These are phyloP conservation scores for Blastobotrys apis DNA, from an alignment of 1,139 yeast genomes.

Conservation along the genomic window DNA sequence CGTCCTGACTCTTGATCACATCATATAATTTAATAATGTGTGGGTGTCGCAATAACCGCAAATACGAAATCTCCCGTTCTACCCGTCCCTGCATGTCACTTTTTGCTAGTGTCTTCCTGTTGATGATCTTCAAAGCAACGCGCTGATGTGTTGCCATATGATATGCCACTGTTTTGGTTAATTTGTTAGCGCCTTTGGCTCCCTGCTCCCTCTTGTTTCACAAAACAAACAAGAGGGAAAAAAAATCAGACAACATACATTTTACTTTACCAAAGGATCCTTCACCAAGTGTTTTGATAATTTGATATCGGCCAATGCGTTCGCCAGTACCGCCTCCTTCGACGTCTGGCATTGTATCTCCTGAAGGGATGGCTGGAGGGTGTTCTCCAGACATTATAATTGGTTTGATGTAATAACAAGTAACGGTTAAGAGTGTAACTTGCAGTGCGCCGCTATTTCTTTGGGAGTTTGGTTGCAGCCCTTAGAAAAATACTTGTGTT, in stretches of 20 bases:
- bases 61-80: slow-evolving; percentile 89
- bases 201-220: too few relatives aligned
- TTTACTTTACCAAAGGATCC: slow-evolving; percentile 98
- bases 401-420: too few relatives aligned
- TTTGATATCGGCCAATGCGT: slow-evolving; percentile 83
- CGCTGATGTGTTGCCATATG: slow-evolving; percentile 89
- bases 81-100: slow-evolving; percentile 97
- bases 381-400: background rate
- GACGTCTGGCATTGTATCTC: slow-evolving; percentile 27
- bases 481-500: too few relatives aligned
- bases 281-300: slow-evolving; percentile 91
- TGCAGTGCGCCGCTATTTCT: too few relatives aligned
- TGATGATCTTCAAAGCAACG: slow-evolving; percentile 92
- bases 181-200: background rate
- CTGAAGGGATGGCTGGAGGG: slow-evolving; percentile 3
- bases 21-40: slow-evolving; percentile 95
- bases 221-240: background rate
- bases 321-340: slow-evolving; percentile 12
- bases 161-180: slow-evolving; percentile 54
- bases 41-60: slow-evolving; percentile 87
- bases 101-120: slow-evolving; percentile 88
- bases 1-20: slow-evolving; percentile 93
- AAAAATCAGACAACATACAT: slow-evolving; percentile 26
- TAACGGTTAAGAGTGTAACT: too few relatives aligned
- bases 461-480: background rate